These are phyloP conservation scores for Angomonas desouzai DNA, from an alignment of 208 protist species.

Conservation along the genomic window DNA sequence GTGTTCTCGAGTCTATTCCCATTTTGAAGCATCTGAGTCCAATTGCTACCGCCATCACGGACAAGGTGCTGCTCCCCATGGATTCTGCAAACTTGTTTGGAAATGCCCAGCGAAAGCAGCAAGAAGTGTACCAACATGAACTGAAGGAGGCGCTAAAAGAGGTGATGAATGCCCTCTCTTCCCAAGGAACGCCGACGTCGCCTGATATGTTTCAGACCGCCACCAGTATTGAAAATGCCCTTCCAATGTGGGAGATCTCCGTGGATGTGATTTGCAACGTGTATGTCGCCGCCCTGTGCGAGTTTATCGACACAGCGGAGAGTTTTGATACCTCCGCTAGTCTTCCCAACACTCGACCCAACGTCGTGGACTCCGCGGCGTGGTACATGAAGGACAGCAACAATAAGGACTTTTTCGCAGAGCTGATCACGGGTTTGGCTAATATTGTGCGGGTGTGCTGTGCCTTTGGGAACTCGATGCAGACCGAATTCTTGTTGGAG, in stretches of 20 bases:
- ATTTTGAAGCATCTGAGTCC: constrained; percentile 74
- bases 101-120: constrained; percentile 43
- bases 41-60: constrained; percentile 59
- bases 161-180: constrained; percentile 47
- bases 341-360: neutral
- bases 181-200: constrained; percentile 22
- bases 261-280: constrained; percentile 42
- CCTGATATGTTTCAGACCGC: constrained; percentile 51
- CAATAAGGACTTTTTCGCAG: constrained; percentile 44
- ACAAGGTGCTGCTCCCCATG: constrained; percentile 74
- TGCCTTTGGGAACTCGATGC: constrained; percentile 57
- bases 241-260: constrained; percentile 87
- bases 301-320: constrained; percentile 44
- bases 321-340: constrained; percentile 24
- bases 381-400: constrained; percentile 39
- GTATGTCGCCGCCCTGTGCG: constrained; percentile 31
- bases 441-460: constrained; percentile 78
- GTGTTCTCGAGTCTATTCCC: constrained; percentile 61
- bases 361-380: neutral
- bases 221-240: constrained; percentile 73
- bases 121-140: constrained; percentile 68
- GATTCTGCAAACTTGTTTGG: constrained; percentile 55
- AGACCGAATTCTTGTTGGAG: constrained; percentile 68
- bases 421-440: constrained; percentile 45
- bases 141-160: constrained; percentile 56